These are phyloP conservation scores for Chytriomyces sp. DNA, from an alignment of 192 early-diverging fungal genomes.

Conservation along the genomic window DNA sequence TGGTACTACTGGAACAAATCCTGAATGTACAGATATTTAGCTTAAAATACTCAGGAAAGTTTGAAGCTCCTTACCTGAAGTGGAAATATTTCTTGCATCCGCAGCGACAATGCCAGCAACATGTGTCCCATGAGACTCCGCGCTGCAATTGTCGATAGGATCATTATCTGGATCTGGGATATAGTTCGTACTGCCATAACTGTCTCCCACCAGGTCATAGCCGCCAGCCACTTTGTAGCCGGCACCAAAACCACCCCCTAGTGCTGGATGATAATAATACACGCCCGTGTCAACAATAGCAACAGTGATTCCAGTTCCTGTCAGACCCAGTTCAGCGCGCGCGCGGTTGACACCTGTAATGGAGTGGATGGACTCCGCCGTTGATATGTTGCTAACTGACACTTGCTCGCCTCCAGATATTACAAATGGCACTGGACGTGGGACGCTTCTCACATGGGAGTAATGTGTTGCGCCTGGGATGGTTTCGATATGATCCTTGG, in stretches of 20 bases:
- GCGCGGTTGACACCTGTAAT: conserved; percentile 36
- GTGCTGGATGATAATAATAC: conserved; percentile 50
- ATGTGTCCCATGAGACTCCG: conserved; percentile 46
- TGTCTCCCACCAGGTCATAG: conserved; percentile 44
- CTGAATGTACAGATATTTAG: too few species aligned
- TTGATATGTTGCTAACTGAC: not conserved
- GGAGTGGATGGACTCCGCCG: conserved; percentile 17
- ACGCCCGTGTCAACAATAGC: conserved; percentile 51
- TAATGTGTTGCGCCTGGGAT: conserved; percentile 8
- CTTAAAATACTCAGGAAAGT: too few species aligned
- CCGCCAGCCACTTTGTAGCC: conserved; percentile 40
- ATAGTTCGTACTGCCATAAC: conserved; percentile 18
- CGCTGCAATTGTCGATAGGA: conserved; percentile 45
- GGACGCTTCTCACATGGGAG: not conserved
- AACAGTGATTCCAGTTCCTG: conserved; percentile 47
- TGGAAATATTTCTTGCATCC: too few species aligned
- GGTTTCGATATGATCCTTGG: not conserved
- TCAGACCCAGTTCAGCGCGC: conserved; percentile 29
- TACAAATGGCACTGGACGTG: not conserved
- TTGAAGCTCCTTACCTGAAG: too few species aligned
- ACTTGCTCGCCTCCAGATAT: too few species aligned
- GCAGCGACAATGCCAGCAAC: too few species aligned
- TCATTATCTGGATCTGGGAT: conserved; percentile 34
- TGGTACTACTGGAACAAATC: too few species aligned
- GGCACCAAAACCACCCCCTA: conserved; percentile 45